phyloP scores from a whole-genome alignment of 768 basidiomycete species.

The Pulveroboletus sp. region DNA sequence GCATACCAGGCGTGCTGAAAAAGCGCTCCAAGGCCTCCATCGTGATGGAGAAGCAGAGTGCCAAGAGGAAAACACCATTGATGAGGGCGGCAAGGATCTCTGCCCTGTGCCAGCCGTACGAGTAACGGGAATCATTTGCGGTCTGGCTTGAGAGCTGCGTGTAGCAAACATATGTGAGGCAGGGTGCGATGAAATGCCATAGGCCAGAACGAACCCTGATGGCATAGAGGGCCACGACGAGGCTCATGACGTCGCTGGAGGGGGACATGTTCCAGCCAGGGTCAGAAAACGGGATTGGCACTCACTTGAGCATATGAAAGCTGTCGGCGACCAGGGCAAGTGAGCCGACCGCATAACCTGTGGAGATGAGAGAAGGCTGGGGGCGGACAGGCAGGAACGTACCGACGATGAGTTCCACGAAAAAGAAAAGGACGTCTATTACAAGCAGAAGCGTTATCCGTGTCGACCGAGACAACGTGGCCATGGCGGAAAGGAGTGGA shows the following conservation, averaged over 20 bases:
- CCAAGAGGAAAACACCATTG: conserved; percentile 95
- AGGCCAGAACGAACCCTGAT: conserved; percentile 54
- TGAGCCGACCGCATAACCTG: conserved; percentile 94
- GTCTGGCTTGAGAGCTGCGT: conserved; percentile 60
- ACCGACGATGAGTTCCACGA: conserved; percentile 82
- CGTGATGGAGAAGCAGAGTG: conserved; percentile 93
- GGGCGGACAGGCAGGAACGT: conserved; percentile 21
- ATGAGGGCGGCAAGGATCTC: conserved; percentile 93
- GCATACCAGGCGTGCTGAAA: conserved; percentile 72
- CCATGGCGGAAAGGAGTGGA: no score
- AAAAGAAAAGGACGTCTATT: conserved; percentile 85
- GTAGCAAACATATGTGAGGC: conserved; percentile 2
- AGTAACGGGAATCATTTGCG: conserved; percentile 69
- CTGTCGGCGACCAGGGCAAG: conserved; percentile 94
- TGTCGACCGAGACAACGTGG: conserved; percentile 62
- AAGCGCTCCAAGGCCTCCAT: conserved; percentile 91
- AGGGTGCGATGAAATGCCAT: conserved; percentile 5
- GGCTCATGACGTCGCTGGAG: conserved; percentile 89
- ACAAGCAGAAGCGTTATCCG: conserved; percentile 72
- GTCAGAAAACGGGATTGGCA: conserved; percentile 5
- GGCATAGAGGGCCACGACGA: conserved; percentile 93
- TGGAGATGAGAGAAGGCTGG: conserved; percentile 9
- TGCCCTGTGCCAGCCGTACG: conserved; percentile 99
- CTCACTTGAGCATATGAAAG: conserved; percentile 98
- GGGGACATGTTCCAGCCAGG: conserved; percentile 13